Conservation (phyloP, 2,329 filamentous ascomycete species). For the Elsinoe necatrix region DNA sequence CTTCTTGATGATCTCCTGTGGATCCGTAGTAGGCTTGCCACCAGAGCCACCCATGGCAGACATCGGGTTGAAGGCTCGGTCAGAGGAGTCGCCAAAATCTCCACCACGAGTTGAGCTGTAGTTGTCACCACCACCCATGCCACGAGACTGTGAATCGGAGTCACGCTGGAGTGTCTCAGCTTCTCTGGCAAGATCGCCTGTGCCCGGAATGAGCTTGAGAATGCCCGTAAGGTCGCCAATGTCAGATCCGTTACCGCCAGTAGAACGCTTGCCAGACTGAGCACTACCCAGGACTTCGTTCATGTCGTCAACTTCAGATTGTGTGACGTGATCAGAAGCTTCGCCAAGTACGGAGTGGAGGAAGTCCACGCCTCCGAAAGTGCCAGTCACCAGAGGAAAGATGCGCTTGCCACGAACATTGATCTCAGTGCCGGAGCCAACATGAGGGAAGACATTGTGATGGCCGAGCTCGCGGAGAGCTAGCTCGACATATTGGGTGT, state of each 20-base stretch:
- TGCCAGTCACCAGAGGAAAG: slow-evolving; percentile 80
- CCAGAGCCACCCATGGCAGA: slow-evolving; percentile 45
- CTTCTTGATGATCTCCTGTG: slow-evolving; percentile 36
- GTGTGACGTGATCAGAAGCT: slow-evolving; percentile 79
- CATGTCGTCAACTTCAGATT: slow-evolving; percentile 83
- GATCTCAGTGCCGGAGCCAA: slow-evolving; percentile 65
- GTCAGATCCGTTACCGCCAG: slow-evolving; percentile 27
- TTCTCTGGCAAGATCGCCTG: slow-evolving; percentile 39
- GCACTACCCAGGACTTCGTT: slow-evolving; percentile 34
- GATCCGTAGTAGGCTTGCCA: slow-evolving; percentile 64
- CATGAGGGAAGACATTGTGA: slow-evolving; percentile 73
- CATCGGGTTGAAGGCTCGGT: slow-evolving; percentile 12
- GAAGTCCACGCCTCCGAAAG: slow-evolving; percentile 92
- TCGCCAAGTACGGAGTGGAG: slow-evolving; percentile 74
- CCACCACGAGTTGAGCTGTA: slow-evolving; percentile 32
- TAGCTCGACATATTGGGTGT: slow-evolving; percentile 88
- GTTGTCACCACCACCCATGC: slow-evolving; percentile 38
- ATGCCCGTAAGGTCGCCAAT: slow-evolving; percentile 55
- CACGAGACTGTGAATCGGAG: slow-evolving; percentile 39
- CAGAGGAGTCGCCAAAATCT: slow-evolving; percentile 22
- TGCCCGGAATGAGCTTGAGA: slow-evolving; percentile 63
- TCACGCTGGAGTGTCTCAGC: slow-evolving; percentile 38
- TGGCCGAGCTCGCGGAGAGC: slow-evolving; percentile 82
- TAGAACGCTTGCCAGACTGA: slow-evolving; percentile 20
- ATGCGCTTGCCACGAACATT: slow-evolving; percentile 63